Evolutionary conservation across 139 green algal species (phyloP), one percentile per base, ranked within the genome.

Genomic region (Chlorella vulgaris): DNA sequence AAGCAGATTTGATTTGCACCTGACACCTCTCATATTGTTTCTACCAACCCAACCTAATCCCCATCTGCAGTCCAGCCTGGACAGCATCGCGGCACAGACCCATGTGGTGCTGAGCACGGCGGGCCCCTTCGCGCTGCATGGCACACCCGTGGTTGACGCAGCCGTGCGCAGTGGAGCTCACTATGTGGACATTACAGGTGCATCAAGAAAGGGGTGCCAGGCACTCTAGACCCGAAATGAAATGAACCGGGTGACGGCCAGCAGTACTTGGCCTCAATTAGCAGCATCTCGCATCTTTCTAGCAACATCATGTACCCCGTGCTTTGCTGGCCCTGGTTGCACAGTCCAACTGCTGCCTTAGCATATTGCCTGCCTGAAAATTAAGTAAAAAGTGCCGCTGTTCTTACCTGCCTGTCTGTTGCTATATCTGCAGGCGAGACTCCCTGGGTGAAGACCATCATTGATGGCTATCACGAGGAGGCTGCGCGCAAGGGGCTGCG

Each of bases 111-210:
- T 98, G 4, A 84, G 84, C 40, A 90, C 85, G 3, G 92, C 89
- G 7, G 94, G 94, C 1, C 94, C 94, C 15, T 92, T 88, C 71
- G 76, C 86, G 18, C 84, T 87, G 53, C 84, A 93, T 26, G 93
- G 94, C n/a, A 89, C 83, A 3, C 87, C 87, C 4, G 84, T 99
- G 51, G 92, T 98, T 40, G 88, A 84, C 1, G 91, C 93, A 31
- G 92, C 91, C 40, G 86, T 98, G 58, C 55, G 85, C 26, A 61
- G 84, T 19, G 84, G 86, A 43, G 93, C 89, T 15, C 90, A 98
- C 84, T 98, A 98, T 82, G 88, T 87, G 21, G 96, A 99, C 83
- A 94, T 98, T 66, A 97, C 94, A 58, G 94, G 94, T 90, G 51
- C 74, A 42, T 7, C 35, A 31, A 7, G 29, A 26, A 5, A 3